Conservation (phyloP, 2,329 filamentous ascomycete species). For the Aspergillus sp. region DNA sequence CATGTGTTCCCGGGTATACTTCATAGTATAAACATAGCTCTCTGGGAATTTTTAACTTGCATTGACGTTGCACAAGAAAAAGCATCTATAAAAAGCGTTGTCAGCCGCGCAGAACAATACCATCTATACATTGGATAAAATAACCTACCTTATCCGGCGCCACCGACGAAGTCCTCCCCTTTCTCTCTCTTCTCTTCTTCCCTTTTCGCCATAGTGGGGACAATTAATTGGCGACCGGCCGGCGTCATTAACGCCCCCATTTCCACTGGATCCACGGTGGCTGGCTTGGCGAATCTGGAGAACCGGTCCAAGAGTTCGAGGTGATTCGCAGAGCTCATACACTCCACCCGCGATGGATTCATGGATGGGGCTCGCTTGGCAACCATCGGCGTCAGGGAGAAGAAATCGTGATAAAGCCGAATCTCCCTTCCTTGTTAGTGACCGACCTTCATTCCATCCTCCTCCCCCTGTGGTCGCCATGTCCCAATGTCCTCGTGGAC, state of each 20-base stretch:
- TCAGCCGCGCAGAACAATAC: too few species aligned
- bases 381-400: constrained; percentile 1
- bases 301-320: not conserved
- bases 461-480: constrained; percentile 4
- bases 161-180: too few species aligned
- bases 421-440: not conserved
- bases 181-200: too few species aligned
- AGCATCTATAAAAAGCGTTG: too few species aligned
- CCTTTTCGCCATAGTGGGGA: too few species aligned
- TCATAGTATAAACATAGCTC: too few species aligned
- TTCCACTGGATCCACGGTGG: constrained; percentile 3
- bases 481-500: constrained; percentile 17
- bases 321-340: not conserved
- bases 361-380: constrained; percentile 3
- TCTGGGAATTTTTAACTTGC: too few species aligned
- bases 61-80: too few species aligned
- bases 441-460: not conserved
- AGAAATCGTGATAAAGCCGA: not conserved
- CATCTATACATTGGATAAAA: too few species aligned
- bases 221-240: not conserved
- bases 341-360: too few species aligned
- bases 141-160: too few species aligned
- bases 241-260: not conserved
- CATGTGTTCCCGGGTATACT: too few species aligned
- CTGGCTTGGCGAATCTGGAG: constrained; percentile 9